Base-by-base conservation (phyloP, 164 flowering plant species). In the Umbellularia californica region DNA sequence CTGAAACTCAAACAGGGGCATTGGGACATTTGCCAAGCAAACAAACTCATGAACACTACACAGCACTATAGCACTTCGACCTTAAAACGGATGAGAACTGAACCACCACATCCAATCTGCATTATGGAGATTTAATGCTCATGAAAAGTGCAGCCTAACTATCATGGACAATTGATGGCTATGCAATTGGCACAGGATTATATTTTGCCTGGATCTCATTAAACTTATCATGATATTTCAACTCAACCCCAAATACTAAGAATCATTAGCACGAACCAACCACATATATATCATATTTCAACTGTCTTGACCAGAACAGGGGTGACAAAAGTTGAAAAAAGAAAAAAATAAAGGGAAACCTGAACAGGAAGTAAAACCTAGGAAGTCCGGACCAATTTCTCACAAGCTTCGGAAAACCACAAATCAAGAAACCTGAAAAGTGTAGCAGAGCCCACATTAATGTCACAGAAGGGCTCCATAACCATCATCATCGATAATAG, bases 331-430 rank as follows among this genome's bases (percentile, higher is more conserved):
- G n/a, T 30, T 30, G 5, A 30, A 30, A 30, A 30, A 30, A 25
- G 52, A n/a, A 23, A 25, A 25, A 28, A 28, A 63, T n/a, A 47
- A 72, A 17, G 0, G 13, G 6, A 55, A 55, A 55, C n/a, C 60
- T 19, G 60, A 20, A 55, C 60, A 55, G 4, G n/a, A 55, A 55
- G 60, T 55, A 65, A 55, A 55, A 15, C 60, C n/a, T 15, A 55
- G 70, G 83, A 80, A 79, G 81, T 84, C 79, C 41, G 74, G 67
- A 72, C 30, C 79, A 65, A 63, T 74, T 83, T 82, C 81, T 81
- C 80, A 82, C 85, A 85, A 83, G 85, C 87, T 84, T 82, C 83
- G 77, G 70, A 74, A 81, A 79, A 75, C 81, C 83, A 78, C 90
- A 79, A 83, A 68, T 55, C 60, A 17, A 77, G 79, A 82, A 80